phyloP scores from a whole-genome alignment of 345 rosid species.

The Eutrema heterophyllum region DNA sequence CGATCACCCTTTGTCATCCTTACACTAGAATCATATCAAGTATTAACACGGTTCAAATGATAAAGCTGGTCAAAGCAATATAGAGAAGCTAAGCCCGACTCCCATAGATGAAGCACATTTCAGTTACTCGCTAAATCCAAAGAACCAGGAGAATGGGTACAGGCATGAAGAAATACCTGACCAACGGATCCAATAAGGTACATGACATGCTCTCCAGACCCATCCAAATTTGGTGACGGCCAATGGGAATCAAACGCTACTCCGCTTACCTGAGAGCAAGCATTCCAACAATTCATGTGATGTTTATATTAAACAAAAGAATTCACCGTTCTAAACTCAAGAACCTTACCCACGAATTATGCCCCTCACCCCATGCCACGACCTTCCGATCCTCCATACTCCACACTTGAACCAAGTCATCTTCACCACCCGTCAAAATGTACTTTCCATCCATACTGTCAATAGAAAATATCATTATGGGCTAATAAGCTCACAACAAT shows the following conservation, averaged over 20 bases:
- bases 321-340: background rate
- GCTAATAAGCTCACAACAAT: background rate
- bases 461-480: background rate
- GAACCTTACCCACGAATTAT: constrained; percentile 92
- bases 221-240: constrained; percentile 87
- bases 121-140: background rate
- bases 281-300: constrained; percentile 22
- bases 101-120: background rate
- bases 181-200: constrained; percentile 99
- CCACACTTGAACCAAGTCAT: constrained; percentile 99
- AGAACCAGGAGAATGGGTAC: background rate
- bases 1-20: background rate
- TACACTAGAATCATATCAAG: background rate
- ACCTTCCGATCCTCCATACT: constrained; percentile 98
- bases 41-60: background rate
- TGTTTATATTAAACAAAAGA: background rate
- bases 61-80: background rate
- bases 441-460: constrained; percentile 96
- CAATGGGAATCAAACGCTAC: constrained; percentile 97
- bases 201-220: constrained; percentile 75
- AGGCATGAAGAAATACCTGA: constrained; percentile 55
- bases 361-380: constrained; percentile 99
- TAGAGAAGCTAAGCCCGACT: background rate
- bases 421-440: constrained; percentile 97
- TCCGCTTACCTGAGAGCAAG: constrained; percentile 84